Evolutionary conservation across 352 stramenopile genomes (phyloP), one percentile per base, ranked within the genome.

Genomic region (Phytophthora litchii): DNA sequence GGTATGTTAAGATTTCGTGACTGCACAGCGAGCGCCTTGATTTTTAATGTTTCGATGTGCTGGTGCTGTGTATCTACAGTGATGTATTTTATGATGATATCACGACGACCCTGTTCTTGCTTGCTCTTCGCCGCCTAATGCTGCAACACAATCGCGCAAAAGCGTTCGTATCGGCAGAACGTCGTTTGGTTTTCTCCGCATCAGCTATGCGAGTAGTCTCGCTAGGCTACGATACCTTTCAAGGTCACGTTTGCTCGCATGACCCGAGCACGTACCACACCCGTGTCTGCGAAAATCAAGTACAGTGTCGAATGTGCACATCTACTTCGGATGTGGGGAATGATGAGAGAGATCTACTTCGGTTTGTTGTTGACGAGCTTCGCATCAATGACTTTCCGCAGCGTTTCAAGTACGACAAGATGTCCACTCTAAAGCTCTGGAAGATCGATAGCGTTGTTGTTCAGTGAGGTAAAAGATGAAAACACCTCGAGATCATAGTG

Each of bases 1-100:
- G 78, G 80, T 88, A 60, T 9, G 57, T n/a, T 19, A 11, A 20
- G n/a, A 29, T 21, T 14, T 35, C 29, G 16, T 45, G 14, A 11
- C 1, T 12, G 16, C 11, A 14, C 19, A 32, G 29, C 16, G 7
- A 0, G 10, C 21, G 12, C 19, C 10, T 36, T 36, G 4, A 37
- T 11, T 49, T 21, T 49, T 21, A 49, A 8, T 19, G 7, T 40
- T n/a, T 61, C 7, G 13, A 27, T 27, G 23, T 27, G 23, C n/a
- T n/a, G n/a, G n/a, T n/a, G n/a, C n/a, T n/a, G 23, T 27, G 23
- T 27, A 27, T 27, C 5, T 27, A 27, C 49, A 91, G 81, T 27
- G 79, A 91, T 19, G 76, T 91, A 3, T 86, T 91, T 37, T 89
- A 89, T 54, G 79, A 91, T 49, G 75, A 84, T 38, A 48, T 63